A percentile compares a stretch with the other conserved stretches of the same genome.
Conservation (phyloP, 495 filamentous ascomycete genomes). For the Penicillium herquei region DNA sequence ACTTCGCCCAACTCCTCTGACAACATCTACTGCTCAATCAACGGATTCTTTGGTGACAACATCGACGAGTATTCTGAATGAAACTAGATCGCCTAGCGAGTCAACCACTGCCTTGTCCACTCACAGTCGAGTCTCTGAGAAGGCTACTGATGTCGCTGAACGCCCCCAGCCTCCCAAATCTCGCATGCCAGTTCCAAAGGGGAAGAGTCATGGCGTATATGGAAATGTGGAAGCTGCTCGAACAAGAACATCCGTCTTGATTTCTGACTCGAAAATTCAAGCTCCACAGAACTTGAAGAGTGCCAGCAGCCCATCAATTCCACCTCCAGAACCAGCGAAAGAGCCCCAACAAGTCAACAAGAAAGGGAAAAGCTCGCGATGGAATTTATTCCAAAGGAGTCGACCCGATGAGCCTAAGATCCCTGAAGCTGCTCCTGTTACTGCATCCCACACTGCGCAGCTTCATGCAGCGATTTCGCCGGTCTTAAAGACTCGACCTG, state of each 20-base stretch:
- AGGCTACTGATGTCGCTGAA: neutral
- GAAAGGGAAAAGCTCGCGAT: slow-evolving; percentile 41
- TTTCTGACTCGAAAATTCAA: slow-evolving; percentile 20
- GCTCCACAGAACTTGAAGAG: slow-evolving; percentile 18
- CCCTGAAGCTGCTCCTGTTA: neutral
- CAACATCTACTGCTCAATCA: slow-evolving; percentile 28
- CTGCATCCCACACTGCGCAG: slow-evolving; percentile 20
- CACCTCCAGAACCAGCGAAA: neutral
- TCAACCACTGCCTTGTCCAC: slow-evolving; percentile 6
- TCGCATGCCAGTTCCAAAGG: slow-evolving; percentile 22
- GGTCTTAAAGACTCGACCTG: slow-evolving; percentile 36
- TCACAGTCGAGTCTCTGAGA: slow-evolving; percentile 11
- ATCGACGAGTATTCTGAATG: slow-evolving; percentile 22
- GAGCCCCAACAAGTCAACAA: slow-evolving; percentile 26
- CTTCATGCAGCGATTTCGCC: slow-evolving; percentile 43
- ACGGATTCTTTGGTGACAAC: slow-evolving; percentile 36
- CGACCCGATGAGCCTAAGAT: slow-evolving; percentile 22
- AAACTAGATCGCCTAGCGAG: slow-evolving; percentile 8
- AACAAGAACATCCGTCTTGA: slow-evolving; percentile 29
- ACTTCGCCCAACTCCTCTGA: slow-evolving; percentile 15
- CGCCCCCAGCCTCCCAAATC: slow-evolving; percentile 9
- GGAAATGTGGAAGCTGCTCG: slow-evolving; percentile 28
- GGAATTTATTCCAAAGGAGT: slow-evolving; percentile 79
- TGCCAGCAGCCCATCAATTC: slow-evolving; percentile 3
- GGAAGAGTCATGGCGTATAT: slow-evolving; percentile 7